Conservation (phyloP, 352 stramenopile genomes). For the Phytophthora hibernalis region DNA sequence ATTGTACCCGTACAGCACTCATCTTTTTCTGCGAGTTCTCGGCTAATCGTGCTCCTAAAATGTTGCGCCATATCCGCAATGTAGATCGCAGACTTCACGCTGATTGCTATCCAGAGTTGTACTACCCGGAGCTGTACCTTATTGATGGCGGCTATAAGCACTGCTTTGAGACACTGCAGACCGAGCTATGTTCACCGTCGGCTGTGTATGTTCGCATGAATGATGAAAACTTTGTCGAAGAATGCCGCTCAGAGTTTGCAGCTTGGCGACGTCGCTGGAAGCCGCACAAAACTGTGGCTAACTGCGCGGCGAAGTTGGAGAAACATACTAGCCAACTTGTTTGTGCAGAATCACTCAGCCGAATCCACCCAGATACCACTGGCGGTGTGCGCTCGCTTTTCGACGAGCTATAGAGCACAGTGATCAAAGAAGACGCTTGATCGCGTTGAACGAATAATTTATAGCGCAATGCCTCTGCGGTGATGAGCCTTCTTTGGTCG, state of each 20-base stretch:
- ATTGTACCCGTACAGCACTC: constrained; percentile 50
- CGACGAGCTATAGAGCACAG: constrained; percentile 30
- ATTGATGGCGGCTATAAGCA: constrained; percentile 80
- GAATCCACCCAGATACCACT: background rate
- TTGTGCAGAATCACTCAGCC: background rate
- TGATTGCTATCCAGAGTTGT: constrained; percentile 63
- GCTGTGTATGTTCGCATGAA: constrained; percentile 58
- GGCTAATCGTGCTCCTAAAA: constrained; percentile 70
- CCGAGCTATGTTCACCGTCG: constrained; percentile 44
- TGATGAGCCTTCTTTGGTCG: too few relatives aligned
- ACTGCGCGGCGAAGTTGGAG: constrained; percentile 49
- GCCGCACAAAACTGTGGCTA: constrained; percentile 44
- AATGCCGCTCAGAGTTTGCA: constrained; percentile 59
- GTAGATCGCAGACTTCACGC: constrained; percentile 67
- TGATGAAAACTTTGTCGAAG: constrained; percentile 49
- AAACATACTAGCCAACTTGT: constrained; percentile 11
- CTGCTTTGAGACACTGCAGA: constrained; percentile 58
- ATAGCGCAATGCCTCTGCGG: too few relatives aligned
- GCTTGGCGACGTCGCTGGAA: constrained; percentile 58
- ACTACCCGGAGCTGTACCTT: constrained; percentile 75
- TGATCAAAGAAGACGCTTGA: background rate
- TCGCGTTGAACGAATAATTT: too few relatives aligned
- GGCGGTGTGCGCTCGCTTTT: constrained; percentile 39
- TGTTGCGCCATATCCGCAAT: constrained; percentile 72
- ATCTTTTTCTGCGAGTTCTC: constrained; percentile 83